These are phyloP conservation scores for Phytopythium boreale DNA, from an alignment of 352 stramenopile genomes.

Conservation along the genomic window DNA sequence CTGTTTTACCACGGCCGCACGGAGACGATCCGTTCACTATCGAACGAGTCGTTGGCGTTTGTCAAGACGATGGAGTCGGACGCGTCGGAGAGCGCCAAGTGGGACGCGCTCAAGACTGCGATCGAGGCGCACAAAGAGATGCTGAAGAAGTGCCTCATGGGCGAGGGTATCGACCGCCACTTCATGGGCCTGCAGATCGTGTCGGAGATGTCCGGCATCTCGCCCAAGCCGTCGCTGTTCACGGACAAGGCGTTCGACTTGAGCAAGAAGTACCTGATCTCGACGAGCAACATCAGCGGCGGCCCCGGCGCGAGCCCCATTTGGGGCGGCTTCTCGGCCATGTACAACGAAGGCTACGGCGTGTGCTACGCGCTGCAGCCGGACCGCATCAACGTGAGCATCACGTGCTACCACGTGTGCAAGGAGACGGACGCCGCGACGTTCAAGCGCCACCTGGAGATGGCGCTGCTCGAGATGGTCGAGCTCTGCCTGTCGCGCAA, in stretches of 20 bases:
- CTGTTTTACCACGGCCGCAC: constrained; percentile 97
- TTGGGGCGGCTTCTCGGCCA: constrained; percentile 96
- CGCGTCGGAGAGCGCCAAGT: constrained; percentile 59
- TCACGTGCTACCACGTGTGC: constrained; percentile 88
- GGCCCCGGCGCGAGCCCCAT: constrained; percentile 93
- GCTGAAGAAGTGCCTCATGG: constrained; percentile 78
- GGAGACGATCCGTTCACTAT: constrained; percentile 88
- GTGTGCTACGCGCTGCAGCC: constrained; percentile 95
- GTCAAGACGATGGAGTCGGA: constrained; percentile 88
- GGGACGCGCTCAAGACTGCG: constrained; percentile 86
- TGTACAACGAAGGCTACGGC: constrained; percentile 94
- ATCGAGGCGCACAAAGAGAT: constrained; percentile 92
- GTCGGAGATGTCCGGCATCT: constrained; percentile 89
- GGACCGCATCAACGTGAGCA: constrained; percentile 94
- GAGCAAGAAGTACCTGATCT: constrained; percentile 95
- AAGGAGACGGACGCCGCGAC: constrained; percentile 73
- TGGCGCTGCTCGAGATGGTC: constrained; percentile 94
- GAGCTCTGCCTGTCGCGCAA: constrained; percentile 89
- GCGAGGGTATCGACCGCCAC: constrained; percentile 93
- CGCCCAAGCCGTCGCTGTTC: constrained; percentile 89
- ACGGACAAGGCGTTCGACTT: constrained; percentile 91
- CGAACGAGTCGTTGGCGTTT: constrained; percentile 89
- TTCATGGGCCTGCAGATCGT: constrained; percentile 96
- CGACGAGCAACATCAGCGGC: constrained; percentile 94
- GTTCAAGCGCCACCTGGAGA: constrained; percentile 92